phyloP scores from a whole-genome alignment of 768 basidiomycete genomes.

The Boletus rufocinnamomeus region DNA sequence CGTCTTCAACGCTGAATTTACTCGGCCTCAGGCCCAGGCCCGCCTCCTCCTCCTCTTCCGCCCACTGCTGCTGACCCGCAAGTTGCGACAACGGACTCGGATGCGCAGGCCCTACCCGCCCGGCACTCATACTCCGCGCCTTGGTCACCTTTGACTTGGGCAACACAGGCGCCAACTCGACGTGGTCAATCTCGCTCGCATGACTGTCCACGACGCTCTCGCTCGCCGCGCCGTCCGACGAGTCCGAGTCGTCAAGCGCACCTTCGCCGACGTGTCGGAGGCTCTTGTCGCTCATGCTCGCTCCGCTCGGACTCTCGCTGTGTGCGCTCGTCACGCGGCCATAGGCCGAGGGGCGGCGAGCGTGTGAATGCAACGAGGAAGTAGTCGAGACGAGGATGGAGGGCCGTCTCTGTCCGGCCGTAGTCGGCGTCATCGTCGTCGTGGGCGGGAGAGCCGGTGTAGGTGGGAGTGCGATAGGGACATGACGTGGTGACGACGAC shows the following conservation, averaged over 20 bases:
- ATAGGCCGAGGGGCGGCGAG: slow-evolving; percentile 42
- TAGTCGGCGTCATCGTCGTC: slow-evolving; percentile 46
- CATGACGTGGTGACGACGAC: slow-evolving; percentile 56
- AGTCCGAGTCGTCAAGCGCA: slow-evolving; percentile 77
- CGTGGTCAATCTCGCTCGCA: slow-evolving; percentile 36
- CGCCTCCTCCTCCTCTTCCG: slow-evolving; percentile 47
- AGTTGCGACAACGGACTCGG: slow-evolving; percentile 71
- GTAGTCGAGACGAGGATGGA: slow-evolving; percentile 40
- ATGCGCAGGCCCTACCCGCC: slow-evolving; percentile 37
- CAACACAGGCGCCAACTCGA: slow-evolving; percentile 28
- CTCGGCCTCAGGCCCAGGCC: neutral
- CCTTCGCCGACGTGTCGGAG: slow-evolving; percentile 74
- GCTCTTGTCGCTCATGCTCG: slow-evolving; percentile 46
- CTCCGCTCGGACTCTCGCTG: slow-evolving; percentile 36
- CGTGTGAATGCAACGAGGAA: slow-evolving; percentile 34
- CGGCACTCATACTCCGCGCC: slow-evolving; percentile 39
- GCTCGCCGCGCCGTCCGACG: slow-evolving; percentile 40
- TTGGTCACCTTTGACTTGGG: slow-evolving; percentile 33
- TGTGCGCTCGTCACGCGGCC: slow-evolving; percentile 38
- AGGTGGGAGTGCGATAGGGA: slow-evolving; percentile 34
- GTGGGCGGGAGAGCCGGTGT: slow-evolving; percentile 35
- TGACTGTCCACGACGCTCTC: slow-evolving; percentile 23
- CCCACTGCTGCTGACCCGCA: slow-evolving; percentile 55
- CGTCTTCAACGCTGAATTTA: slow-evolving; percentile 43
- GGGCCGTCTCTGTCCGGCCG: slow-evolving; percentile 43